Conservation (phyloP, 345 rosid species). For the Noccaea bulbosa region DNA sequence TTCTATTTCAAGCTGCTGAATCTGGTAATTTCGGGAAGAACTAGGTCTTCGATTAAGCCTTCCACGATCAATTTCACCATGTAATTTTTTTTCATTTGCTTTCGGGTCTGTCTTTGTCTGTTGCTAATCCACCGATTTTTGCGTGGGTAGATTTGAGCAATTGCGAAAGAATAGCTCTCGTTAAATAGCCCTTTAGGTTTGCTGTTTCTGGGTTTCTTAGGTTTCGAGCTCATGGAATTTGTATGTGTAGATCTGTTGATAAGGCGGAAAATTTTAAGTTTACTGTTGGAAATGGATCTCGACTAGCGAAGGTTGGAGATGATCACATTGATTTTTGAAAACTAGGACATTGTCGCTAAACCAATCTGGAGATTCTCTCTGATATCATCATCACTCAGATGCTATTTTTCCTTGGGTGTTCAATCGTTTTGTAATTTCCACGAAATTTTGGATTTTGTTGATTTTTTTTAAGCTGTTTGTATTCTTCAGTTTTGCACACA, state of each 20-base stretch:
- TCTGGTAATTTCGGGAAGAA: constrained; percentile 40
- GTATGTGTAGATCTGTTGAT: constrained; percentile 34
- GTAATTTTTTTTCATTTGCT: constrained; percentile 17
- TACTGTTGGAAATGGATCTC: constrained; percentile 45
- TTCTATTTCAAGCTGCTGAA: constrained; percentile 36
- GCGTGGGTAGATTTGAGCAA: constrained; percentile 25
- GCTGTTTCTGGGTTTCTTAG: constrained; percentile 29
- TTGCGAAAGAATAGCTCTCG: constrained; percentile 15
- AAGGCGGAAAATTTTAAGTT: constrained; percentile 24
- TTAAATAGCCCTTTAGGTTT: constrained; percentile 11
- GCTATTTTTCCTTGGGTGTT: not conserved
- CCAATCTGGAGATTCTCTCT: constrained; percentile 21
- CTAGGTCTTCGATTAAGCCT: constrained; percentile 27
- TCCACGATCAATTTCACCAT: constrained; percentile 10
- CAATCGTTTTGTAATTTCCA: constrained; percentile 16
- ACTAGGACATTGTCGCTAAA: not conserved
- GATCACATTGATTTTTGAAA: constrained; percentile 38
- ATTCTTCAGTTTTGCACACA: not conserved
- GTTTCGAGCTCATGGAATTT: constrained; percentile 17
- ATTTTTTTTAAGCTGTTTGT: not conserved
- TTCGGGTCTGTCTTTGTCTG: not conserved
- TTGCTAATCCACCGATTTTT: constrained; percentile 18
- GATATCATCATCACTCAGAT: constrained; percentile 16
- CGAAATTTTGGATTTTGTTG: not conserved
- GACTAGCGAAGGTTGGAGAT: constrained; percentile 27